Percentiles rank a stretch among this genome's conserved stretches.
Conservation (phyloP, 2,329 filamentous ascomycete genomes). For the Calonectria pteridis region DNA sequence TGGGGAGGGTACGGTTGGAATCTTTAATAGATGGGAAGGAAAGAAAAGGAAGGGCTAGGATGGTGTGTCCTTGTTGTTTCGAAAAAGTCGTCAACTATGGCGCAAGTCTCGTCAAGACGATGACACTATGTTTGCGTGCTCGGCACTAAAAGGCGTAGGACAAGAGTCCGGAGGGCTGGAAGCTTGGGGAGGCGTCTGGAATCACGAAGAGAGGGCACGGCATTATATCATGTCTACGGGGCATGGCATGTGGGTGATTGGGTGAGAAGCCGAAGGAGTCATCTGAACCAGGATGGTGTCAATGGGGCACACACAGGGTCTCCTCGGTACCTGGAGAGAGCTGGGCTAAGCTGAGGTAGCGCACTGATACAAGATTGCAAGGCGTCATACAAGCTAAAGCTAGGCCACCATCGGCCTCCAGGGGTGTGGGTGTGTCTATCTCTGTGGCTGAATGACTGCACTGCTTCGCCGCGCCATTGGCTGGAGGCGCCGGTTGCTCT, state of each 20-base stretch:
- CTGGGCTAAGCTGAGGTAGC: conserved; percentile 8
- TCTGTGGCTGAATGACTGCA: conserved; percentile 12
- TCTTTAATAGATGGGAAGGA: conserved; percentile 13
- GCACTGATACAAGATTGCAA: conserved; percentile 10
- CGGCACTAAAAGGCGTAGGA: conserved; percentile 33
- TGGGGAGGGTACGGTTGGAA: background rate
- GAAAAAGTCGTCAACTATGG: conserved; percentile 40
- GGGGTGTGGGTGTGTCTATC: conserved; percentile 1
- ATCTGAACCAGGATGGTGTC: conserved; percentile 41
- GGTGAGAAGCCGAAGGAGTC: conserved; percentile 37
- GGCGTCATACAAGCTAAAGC: background rate
- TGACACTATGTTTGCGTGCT: conserved; percentile 42
- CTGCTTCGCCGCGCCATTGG: background rate
- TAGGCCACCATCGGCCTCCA: conserved; percentile 18
- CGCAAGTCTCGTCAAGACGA: conserved; percentile 28
- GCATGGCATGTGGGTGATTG: conserved; percentile 30
- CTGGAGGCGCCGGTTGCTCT: conserved; percentile 6
- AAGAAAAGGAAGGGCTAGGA: background rate
- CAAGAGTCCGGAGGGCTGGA: conserved; percentile 19
- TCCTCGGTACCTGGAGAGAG: conserved; percentile 3
- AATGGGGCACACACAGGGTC: conserved; percentile 9
- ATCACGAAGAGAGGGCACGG: conserved; percentile 28
- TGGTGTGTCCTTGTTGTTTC: conserved; percentile 28
- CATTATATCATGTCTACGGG: conserved; percentile 37
- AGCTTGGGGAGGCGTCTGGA: conserved; percentile 40